A percentile compares a stretch with the other conserved stretches of the same genome.
phyloP scores from a whole-genome alignment of 805 yeast species.

The Pichia gijzeniarum region DNA sequence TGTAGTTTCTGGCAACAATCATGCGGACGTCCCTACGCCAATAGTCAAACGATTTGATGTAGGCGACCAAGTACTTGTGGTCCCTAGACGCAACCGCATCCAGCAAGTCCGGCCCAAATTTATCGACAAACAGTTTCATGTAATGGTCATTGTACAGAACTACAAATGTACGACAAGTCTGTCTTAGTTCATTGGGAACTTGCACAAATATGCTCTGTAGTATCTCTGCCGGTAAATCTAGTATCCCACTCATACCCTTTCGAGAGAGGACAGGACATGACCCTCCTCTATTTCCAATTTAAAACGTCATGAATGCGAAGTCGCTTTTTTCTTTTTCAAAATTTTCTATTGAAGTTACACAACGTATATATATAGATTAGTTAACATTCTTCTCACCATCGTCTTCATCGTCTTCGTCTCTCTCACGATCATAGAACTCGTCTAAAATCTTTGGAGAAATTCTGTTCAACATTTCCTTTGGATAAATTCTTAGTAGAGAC shows the following conservation, averaged over 20 bases:
- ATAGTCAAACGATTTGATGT: conserved; percentile 31
- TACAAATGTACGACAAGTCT: conserved; percentile 34
- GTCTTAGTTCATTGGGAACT: conserved; percentile 27
- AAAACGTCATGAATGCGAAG: no score
- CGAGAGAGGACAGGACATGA: neutral
- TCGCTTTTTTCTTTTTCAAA: neutral
- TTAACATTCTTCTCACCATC: conserved; percentile 9
- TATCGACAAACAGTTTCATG: conserved; percentile 31
- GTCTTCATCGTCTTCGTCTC: conserved; percentile 39
- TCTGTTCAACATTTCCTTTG: conserved; percentile 97
- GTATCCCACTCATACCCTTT: conserved; percentile 6
- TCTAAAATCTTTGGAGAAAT: conserved; percentile 94
- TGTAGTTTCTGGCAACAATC: conserved; percentile 21
- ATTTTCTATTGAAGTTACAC: neutral
- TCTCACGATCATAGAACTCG: conserved; percentile 90
- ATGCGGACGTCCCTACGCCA: conserved; percentile 27
- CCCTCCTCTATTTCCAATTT: no score
- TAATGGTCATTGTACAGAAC: conserved; percentile 44
- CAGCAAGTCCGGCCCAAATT: conserved; percentile 24
- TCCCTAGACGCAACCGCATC: conserved; percentile 21
- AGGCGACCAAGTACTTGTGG: conserved; percentile 23
- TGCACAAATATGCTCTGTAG: conserved; percentile 19
- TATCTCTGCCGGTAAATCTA: conserved; percentile 29
- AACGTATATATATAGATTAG: neutral
- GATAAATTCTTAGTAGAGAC: conserved; percentile 96